Conservation (phyloP, 257 asterid genomes). For the Craterostigma plantagineum region DNA sequence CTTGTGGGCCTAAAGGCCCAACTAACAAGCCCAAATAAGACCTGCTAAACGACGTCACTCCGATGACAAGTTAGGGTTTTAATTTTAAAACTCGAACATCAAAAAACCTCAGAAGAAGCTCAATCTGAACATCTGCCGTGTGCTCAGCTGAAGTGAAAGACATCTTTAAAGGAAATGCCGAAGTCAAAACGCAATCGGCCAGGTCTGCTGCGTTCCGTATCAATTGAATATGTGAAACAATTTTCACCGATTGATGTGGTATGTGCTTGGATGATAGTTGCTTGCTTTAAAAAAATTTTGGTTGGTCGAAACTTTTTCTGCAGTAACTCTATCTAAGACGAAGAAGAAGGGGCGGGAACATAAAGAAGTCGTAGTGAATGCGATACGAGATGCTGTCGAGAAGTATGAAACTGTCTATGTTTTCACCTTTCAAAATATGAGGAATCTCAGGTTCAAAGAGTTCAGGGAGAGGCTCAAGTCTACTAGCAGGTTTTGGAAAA, state of each 20-base stretch:
- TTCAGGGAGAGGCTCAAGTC: constrained; percentile 75
- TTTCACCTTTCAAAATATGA: constrained; percentile 77
- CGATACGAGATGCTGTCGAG: constrained; percentile 68
- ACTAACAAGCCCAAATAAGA: too few relatives aligned
- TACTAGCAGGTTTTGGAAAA: constrained; percentile 67
- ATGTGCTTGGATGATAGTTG: background rate
- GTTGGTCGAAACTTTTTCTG: constrained; percentile 4
- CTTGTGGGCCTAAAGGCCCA: too few relatives aligned
- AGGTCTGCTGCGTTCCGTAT: too few relatives aligned
- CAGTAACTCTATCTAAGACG: constrained; percentile 82
- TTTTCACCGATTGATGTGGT: too few relatives aligned
- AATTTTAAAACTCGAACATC: too few relatives aligned
- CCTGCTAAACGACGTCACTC: too few relatives aligned
- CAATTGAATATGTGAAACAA: background rate
- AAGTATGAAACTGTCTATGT: constrained; percentile 56
- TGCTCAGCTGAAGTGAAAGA: too few relatives aligned
- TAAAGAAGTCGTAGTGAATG: constrained; percentile 53
- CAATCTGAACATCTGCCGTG: too few relatives aligned
- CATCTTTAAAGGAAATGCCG: too few relatives aligned
- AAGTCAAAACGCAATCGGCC: too few relatives aligned
- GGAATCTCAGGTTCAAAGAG: constrained; percentile 91
- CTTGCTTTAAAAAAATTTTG: constrained; percentile 1
- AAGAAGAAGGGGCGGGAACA: constrained; percentile 89
- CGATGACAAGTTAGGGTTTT: too few relatives aligned
- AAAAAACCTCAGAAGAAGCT: too few relatives aligned